Evolutionary conservation across 2,329 filamentous ascomycete species (phyloP), one percentile per base, ranked within the genome.

Genomic region (Huntiella savannae): DNA sequence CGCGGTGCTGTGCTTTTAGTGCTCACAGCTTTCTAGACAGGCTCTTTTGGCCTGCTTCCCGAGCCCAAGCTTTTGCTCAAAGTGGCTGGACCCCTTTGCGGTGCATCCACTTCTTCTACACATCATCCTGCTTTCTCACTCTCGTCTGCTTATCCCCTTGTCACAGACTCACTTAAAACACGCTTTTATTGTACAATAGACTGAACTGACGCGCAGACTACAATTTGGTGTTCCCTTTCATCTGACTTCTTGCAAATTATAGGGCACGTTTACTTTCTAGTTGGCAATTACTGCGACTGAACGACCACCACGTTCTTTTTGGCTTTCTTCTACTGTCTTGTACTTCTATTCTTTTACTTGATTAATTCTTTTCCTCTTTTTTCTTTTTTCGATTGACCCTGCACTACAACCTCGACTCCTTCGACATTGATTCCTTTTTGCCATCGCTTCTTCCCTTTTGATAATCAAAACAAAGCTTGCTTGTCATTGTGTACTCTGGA

Each of bases 61-160:
- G 40, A 42, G 40, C 40, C 33, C 40, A 28, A 42, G 15, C 12
- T n/a, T 17, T 33, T 13, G 28, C 17, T 28, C 28, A 34, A 17
- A 34, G 32, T 34, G 40, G 40, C 40, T 33, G 40, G 40, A 34
- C 40, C 32, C 22, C 40, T 43, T 43, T 43, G 40, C 32, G 17
- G 28, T 43, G 40, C 32, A 34, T 43, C 40, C 34, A 33, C 40
- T 13, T 12, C 40, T 12, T 22, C 28, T 12, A 43, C 15, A 28
- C 28, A 43, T 43, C 40, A 34, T 13, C 40, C 33, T 28, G 22
- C 22, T 28, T 28, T 28, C 22, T 33, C 40, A 42, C 28, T 42
- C 13, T 43, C 33, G 16, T 12, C 7, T 34, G 19, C 32, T n/a
- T 28, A 28, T 28, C 22, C 8, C 22, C 22, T 28, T 28, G 22